Evolutionary conservation across 192 early-diverging fungal genomes (phyloP).

Genomic region (Coemansia sp.): DNA sequence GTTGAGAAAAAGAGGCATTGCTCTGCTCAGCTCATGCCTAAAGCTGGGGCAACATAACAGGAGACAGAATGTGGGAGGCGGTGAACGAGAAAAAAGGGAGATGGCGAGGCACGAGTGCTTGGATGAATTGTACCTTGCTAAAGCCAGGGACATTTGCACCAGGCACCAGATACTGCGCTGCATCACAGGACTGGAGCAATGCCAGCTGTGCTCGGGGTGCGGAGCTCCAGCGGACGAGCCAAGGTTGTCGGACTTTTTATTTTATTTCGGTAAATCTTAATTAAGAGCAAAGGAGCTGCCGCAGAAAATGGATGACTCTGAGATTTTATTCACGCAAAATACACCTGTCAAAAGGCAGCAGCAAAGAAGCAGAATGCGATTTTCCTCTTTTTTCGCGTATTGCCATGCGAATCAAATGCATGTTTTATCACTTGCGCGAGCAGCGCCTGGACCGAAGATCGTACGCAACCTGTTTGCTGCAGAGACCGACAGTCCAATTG

Average conservation of each 20-base stretch:
- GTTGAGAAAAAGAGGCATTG: too few species aligned
- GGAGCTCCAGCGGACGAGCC: not conserved
- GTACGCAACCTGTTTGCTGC: not conserved
- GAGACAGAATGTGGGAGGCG: too few species aligned
- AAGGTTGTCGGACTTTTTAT: not conserved
- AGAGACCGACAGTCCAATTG: conserved; percentile 1
- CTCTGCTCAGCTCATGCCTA: too few species aligned
- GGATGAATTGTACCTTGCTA: not conserved
- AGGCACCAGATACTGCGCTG: not conserved
- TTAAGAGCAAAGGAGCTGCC: not conserved
- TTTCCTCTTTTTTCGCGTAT: not conserved
- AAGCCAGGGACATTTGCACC: not conserved
- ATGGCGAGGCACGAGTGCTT: not conserved
- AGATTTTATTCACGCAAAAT: not conserved
- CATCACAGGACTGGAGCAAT: not conserved
- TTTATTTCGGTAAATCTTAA: not conserved
- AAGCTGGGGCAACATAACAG: too few species aligned
- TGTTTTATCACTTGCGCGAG: not conserved
- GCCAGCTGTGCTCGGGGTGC: not conserved
- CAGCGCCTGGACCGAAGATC: not conserved
- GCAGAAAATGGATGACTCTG: not conserved
- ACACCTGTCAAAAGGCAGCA: not conserved
- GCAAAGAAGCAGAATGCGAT: not conserved
- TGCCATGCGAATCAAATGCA: not conserved
- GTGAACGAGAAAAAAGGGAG: too few species aligned